A percentile compares a stretch with the other conserved stretches of the same genome.
Conservation (phyloP, 495 filamentous ascomycete genomes). For the Penicillium simplicissimum region DNA sequence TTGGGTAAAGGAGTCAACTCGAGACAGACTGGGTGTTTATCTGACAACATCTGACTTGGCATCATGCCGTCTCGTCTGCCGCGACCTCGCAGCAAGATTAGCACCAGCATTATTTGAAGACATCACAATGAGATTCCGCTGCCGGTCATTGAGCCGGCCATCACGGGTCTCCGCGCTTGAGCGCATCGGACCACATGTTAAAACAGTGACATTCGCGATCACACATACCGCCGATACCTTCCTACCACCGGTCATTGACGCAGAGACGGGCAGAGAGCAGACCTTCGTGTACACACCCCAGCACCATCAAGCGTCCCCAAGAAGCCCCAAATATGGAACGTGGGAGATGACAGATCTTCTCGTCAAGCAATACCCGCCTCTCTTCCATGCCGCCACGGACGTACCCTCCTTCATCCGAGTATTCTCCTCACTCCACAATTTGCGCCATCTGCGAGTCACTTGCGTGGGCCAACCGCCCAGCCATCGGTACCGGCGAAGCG, state of each 20-base stretch:
- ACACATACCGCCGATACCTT: slow-evolving; percentile 71
- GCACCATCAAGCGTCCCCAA: slow-evolving; percentile 33
- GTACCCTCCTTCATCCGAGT: slow-evolving; percentile 74
- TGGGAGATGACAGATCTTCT: slow-evolving; percentile 67
- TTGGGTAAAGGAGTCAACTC: slow-evolving; percentile 49
- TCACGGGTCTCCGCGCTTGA: slow-evolving; percentile 66
- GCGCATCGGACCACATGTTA: slow-evolving; percentile 70
- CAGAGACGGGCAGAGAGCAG: slow-evolving; percentile 67
- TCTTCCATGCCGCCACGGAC: slow-evolving; percentile 85
- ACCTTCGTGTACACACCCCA: slow-evolving; percentile 75
- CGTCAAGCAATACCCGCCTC: slow-evolving; percentile 74
- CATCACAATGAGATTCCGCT: slow-evolving; percentile 57
- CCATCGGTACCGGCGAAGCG: slow-evolving; percentile 68
- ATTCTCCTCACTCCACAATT: slow-evolving; percentile 59
- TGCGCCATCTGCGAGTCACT: slow-evolving; percentile 68
- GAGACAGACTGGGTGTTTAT: slow-evolving; percentile 41
- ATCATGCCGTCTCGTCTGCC: slow-evolving; percentile 53
- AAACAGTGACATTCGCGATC: slow-evolving; percentile 68
- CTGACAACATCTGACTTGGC: slow-evolving; percentile 43
- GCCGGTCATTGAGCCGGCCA: slow-evolving; percentile 68
- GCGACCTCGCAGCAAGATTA: slow-evolving; percentile 48
- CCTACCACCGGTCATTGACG: slow-evolving; percentile 72
- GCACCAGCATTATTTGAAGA: slow-evolving; percentile 53
- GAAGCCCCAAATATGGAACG: slow-evolving; percentile 64
- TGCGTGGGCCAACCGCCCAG: slow-evolving; percentile 67